These are phyloP conservation scores for Diutina neorugosa DNA, from an alignment of 1,139 yeast species.

Conservation along the genomic window DNA sequence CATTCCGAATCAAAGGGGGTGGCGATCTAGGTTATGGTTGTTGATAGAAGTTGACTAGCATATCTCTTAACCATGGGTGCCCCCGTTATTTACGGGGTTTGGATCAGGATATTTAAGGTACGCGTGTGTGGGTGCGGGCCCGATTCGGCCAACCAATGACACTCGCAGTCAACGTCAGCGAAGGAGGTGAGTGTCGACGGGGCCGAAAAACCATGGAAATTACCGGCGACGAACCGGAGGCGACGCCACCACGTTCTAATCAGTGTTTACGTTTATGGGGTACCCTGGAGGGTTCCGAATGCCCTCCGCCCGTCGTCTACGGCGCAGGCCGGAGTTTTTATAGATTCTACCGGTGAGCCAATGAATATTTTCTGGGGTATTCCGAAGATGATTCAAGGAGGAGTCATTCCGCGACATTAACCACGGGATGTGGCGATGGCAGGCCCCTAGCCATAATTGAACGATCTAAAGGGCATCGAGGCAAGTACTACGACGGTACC, in stretches of 20 bases:
- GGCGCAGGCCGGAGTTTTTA: background rate
- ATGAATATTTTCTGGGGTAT: background rate
- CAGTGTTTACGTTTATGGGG: background rate
- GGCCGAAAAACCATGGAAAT: too few species aligned
- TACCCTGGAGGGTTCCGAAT: background rate
- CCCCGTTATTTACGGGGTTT: background rate
- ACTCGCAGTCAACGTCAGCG: background rate
- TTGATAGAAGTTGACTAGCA: background rate
- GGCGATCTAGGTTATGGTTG: background rate
- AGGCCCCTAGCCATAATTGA: background rate
- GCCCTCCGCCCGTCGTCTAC: background rate
- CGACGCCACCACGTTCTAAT: too few species aligned
- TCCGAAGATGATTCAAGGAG: background rate
- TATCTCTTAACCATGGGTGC: background rate
- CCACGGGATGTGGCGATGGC: background rate
- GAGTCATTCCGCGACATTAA: slow-evolving; percentile 2
- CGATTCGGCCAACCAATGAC: background rate
- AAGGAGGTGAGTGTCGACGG: too few species aligned
- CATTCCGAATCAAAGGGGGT: background rate
- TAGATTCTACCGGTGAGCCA: background rate
- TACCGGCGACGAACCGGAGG: too few species aligned
- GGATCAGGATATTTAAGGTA: background rate
- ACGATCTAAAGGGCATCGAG: background rate
- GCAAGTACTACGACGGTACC: background rate
- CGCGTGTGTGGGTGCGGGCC: background rate